Base-by-base conservation (phyloP, 768 basidiomycete genomes). In the Epithele typhae region DNA sequence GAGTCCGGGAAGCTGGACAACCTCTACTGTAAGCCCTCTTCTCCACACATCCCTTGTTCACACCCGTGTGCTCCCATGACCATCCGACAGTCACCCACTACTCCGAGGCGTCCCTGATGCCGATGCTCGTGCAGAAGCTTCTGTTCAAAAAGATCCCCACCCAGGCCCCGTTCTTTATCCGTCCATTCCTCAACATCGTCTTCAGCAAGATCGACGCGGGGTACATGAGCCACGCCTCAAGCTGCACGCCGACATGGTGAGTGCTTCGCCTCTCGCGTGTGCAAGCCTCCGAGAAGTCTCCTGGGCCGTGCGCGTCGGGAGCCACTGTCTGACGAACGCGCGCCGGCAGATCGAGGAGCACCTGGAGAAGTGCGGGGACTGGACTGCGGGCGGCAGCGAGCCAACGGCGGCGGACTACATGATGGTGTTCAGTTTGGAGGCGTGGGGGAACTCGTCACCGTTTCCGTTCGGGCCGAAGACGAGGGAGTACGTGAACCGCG, bases 401-500 rank as follows among this genome's bases (percentile, higher is more conserved):
- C 68, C 69, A 15, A 73, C 74, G 21, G 46, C 66, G 18, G 70
- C 75, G 18, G 75, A 76, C 55, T 75, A 64, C 59, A 65, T 68
- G 64, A 71, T 74, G 70, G 53, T 61, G 24, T 75, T 72, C 51
- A 53, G 67, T 4, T 49, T 71, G 23, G 72, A 75, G 22, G 45
- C 52, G 2, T 48, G 61, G 42, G 48, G 30, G 5, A 18, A 17
- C 10, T 37, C 51, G n/a, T 48, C 44, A 5, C 45, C 53, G 3
- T 45, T 52, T 18, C 34, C 48, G 37, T 38, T 67, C 6, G 71
- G 70, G 3, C 65, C 65, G 1, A 65, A 68, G 48, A 64, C 58
- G 4, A 61, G 60, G 45, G 65, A 53, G n/a, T 75, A 67, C 57
- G 49, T 74, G 5, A 54, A 64, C 34, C 61, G 59, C n/a, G 58